phyloP scores from a whole-genome alignment of 768 basidiomycete species.

The Hemileccinum rubropunctum region DNA sequence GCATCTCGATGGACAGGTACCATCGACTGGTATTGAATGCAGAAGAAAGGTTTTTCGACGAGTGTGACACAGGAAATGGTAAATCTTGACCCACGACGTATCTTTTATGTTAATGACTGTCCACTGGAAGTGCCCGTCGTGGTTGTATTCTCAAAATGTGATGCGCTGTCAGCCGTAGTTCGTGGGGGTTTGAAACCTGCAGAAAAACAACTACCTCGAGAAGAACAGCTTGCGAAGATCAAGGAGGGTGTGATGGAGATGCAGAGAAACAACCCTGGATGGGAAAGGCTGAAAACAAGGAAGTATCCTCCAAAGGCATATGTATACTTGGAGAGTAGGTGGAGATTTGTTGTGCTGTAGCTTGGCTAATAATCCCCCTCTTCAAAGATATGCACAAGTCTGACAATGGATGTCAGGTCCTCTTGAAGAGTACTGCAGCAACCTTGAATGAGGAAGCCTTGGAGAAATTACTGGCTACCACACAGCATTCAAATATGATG shows the following conservation, averaged over 20 bases:
- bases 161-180: neutral
- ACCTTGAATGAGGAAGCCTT: slow-evolving; percentile 1
- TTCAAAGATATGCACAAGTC: neutral
- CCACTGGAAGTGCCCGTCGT: neutral
- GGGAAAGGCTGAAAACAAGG: neutral
- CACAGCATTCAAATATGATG: neutral
- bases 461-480: neutral
- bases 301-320: neutral
- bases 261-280: neutral
- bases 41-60: too few species aligned
- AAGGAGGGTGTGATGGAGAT: neutral
- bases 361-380: neutral
- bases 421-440: neutral
- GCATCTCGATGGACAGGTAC: too few species aligned
- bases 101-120: too few species aligned
- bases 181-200: neutral
- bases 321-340: neutral
- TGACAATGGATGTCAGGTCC: neutral
- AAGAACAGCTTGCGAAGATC: neutral
- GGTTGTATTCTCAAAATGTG: neutral
- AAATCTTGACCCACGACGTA: too few species aligned
- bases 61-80: too few species aligned
- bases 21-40: too few species aligned
- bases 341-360: neutral
- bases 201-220: neutral